Conservation (phyloP, 208 protist species). For the Wallacemonas collosoma region DNA sequence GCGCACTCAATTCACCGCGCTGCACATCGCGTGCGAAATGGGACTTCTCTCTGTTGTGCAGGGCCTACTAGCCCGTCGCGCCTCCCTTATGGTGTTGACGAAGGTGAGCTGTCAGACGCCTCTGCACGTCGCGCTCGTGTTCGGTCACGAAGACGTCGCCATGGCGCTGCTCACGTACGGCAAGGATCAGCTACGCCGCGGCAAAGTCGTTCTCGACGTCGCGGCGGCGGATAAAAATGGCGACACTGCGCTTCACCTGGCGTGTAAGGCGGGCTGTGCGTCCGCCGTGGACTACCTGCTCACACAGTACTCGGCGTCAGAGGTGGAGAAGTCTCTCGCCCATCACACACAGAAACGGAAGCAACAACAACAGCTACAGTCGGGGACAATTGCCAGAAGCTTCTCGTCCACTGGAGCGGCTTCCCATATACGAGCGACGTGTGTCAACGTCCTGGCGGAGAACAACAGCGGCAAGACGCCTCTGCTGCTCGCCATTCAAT, state of each 20-base stretch:
- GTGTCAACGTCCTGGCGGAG: slow-evolving; percentile 30
- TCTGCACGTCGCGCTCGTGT: slow-evolving; percentile 62
- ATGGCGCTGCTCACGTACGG: slow-evolving; percentile 74
- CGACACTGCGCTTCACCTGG: slow-evolving; percentile 73
- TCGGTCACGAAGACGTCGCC: slow-evolving; percentile 55
- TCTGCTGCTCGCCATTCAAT: slow-evolving; percentile 71
- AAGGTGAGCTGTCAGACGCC: slow-evolving; percentile 63
- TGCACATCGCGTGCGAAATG: slow-evolving; percentile 82
- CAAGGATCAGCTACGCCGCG: slow-evolving; percentile 72
- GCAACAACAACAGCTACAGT: background rate
- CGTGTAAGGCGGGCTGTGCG: slow-evolving; percentile 47
- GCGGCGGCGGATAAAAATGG: slow-evolving; percentile 62
- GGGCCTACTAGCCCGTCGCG: slow-evolving; percentile 51
- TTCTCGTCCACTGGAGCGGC: too few relatives aligned
- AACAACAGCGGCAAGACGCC: slow-evolving; percentile 72
- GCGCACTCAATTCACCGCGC: slow-evolving; percentile 61
- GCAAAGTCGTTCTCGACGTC: slow-evolving; percentile 62
- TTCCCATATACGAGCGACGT: background rate
- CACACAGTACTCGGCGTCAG: slow-evolving; percentile 69
- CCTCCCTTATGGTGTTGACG: slow-evolving; percentile 56
- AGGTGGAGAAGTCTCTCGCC: slow-evolving; percentile 44
- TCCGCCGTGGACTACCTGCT: slow-evolving; percentile 82
- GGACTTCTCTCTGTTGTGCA: slow-evolving; percentile 56
- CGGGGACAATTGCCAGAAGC: too few relatives aligned
- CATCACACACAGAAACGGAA: slow-evolving; percentile 4